phyloP scores from a whole-genome alignment of 345 rosid species.

The Moringa oleifera region DNA sequence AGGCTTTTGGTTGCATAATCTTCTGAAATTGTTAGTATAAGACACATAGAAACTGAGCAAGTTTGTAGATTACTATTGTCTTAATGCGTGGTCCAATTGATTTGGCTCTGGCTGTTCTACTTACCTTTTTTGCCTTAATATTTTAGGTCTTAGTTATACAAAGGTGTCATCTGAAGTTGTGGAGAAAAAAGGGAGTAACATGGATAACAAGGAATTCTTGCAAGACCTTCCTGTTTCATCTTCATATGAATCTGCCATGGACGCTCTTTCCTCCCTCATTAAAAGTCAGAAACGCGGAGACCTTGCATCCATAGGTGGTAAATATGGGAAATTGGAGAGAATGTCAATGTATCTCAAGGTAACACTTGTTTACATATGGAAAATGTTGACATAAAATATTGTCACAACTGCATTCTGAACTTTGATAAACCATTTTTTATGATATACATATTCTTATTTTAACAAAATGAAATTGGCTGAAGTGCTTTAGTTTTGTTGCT shows the following conservation, averaged over 20 bases:
- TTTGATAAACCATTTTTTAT: neutral
- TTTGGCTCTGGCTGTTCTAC: constrained; percentile 6
- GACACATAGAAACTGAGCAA: no score
- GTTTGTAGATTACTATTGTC: neutral
- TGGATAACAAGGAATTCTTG: constrained; percentile 25
- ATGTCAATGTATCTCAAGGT: constrained; percentile 74
- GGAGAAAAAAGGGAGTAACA: constrained; percentile 27
- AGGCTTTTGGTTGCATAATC: no score
- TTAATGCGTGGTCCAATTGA: neutral
- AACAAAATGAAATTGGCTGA: constrained; percentile 3
- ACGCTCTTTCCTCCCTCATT: constrained; percentile 79
- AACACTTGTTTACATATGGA: neutral
- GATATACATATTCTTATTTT: constrained; percentile 5
- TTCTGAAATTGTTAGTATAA: no score
- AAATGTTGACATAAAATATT: constrained; percentile 9
- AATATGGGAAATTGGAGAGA: constrained; percentile 58
- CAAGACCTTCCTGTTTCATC: constrained; percentile 36
- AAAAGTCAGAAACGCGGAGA: constrained; percentile 59
- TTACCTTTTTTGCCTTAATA: constrained; percentile 17
- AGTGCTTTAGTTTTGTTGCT: neutral
- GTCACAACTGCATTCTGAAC: neutral
- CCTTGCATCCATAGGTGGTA: constrained; percentile 29
- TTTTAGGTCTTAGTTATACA: constrained; percentile 40
- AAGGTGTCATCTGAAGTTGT: constrained; percentile 31
- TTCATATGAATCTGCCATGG: constrained; percentile 72